Base-by-base conservation (phyloP, 2,329 filamentous ascomycete species). In the Ophiostoma angusticollis region DNA sequence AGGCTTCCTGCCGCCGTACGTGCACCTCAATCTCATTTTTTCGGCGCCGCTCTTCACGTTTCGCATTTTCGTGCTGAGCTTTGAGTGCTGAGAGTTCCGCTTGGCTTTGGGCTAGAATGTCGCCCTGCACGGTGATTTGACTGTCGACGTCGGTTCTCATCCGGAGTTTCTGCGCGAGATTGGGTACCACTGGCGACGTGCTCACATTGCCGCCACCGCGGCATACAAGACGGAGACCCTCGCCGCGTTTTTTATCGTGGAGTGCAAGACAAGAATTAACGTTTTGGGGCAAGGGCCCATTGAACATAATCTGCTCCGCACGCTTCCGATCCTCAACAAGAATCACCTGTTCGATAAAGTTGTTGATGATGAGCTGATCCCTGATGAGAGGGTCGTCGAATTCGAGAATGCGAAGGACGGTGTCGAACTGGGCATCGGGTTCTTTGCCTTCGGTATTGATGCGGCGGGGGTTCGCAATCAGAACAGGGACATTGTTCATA, bases 301-400 rank as follows among this genome's bases (percentile, higher is more conserved):
- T 66, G 44, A 80, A 74, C 70, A 94, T 83, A 32, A 83, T 70
- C 4, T 67, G 61, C 31, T 79, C 67, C 1, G 80, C 91, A 40
- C 84, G 71, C 1, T 67, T 58, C 21, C 82, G 67, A 22, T 79
- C 66, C 40, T 77, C 66, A 39, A 95, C 75, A 1, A 98, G 65
- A 6, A 94, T 73, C 7, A 80, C 75, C 56, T 95, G 87, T 45
- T 98, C 91, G 37, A 95, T 84, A 6, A 64, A 61, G 49, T 85
- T 72, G 45, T 78, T 80, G 54, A 96, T 91, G 51, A 98, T 80
- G 33, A 96, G 64, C 43, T 86, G 79, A 44, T 85, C 81, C 35
- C 78, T 78, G 16, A 95, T 79, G 31, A 82, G 60, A 16, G 82
- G 72, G 48, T 89, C 76, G 44, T 91, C 83, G 45, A 96, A 82